Conservation (phyloP, 495 filamentous ascomycete genomes). For the Talaromyces nanjingensis region DNA sequence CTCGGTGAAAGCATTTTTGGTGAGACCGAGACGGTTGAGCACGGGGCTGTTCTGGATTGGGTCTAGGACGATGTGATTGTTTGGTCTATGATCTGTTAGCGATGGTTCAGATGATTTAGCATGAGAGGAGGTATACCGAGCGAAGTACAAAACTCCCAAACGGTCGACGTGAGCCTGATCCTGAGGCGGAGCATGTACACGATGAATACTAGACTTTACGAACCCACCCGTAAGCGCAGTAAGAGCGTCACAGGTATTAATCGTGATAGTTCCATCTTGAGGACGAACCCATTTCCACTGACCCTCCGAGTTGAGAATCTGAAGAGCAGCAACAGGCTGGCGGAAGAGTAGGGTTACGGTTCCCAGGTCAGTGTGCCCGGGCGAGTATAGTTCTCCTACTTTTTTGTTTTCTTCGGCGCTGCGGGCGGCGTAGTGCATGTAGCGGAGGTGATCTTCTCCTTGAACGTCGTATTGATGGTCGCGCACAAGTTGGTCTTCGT, state of each 20-base stretch:
- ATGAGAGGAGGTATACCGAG: conserved; percentile 14
- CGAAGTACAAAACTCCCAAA: conserved; percentile 42
- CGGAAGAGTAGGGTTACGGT: conserved; percentile 49
- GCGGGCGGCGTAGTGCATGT: conserved; percentile 47
- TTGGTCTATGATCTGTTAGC: conserved; percentile 17
- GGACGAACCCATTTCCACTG: conserved; percentile 37
- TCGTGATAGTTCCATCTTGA: conserved; percentile 43
- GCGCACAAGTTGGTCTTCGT: conserved; percentile 38
- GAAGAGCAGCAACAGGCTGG: conserved; percentile 49
- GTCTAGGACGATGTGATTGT: conserved; percentile 18
- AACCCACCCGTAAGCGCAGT: conserved; percentile 40
- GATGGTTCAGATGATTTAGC: conserved; percentile 10
- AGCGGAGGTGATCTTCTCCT: conserved; percentile 43
- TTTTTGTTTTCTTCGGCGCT: conserved; percentile 38
- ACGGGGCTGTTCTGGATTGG: conserved; percentile 9
- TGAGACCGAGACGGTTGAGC: conserved; percentile 2
- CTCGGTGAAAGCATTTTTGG: conserved; percentile 13
- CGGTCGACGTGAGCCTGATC: conserved; percentile 47
- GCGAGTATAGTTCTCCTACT: conserved; percentile 30
- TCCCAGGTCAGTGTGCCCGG: conserved; percentile 49
- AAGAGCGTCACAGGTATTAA: conserved; percentile 46
- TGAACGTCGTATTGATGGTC: conserved; percentile 42
- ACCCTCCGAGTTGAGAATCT: conserved; percentile 26
- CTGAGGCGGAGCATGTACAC: conserved; percentile 41
- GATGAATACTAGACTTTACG: conserved; percentile 46